Conservation (phyloP, 768 basidiomycete genomes). For the Russula earlei region DNA sequence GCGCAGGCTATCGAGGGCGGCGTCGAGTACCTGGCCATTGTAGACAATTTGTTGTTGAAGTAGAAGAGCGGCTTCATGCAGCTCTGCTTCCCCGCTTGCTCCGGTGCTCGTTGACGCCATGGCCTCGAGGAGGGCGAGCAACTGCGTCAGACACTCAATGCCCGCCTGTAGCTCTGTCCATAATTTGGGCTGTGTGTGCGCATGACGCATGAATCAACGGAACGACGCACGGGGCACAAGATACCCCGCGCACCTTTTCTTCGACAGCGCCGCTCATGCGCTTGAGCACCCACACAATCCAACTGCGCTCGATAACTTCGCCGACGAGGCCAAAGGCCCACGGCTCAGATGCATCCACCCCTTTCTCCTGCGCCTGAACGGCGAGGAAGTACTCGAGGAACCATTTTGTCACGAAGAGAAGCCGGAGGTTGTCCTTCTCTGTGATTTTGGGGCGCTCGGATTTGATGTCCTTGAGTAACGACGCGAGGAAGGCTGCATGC, state of each 20-base stretch:
- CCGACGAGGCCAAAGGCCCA: slow-evolving; percentile 71
- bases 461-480: slow-evolving; percentile 85
- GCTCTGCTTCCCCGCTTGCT: slow-evolving; percentile 27
- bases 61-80: slow-evolving; percentile 68
- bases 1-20: slow-evolving; percentile 67
- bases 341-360: slow-evolving; percentile 29
- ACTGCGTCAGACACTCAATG: slow-evolving; percentile 87
- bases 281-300: slow-evolving; percentile 85
- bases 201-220: neutral
- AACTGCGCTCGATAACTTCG: slow-evolving; percentile 76
- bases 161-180: slow-evolving; percentile 95
- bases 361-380: slow-evolving; percentile 34
- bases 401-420: slow-evolving; percentile 84
- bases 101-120: slow-evolving; percentile 53
- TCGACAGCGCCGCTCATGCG: slow-evolving; percentile 86
- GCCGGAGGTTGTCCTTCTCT: slow-evolving; percentile 89
- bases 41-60: slow-evolving; percentile 90
- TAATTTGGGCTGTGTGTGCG: slow-evolving; percentile 59
- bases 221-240: neutral
- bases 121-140: slow-evolving; percentile 78
- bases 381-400: slow-evolving; percentile 84
- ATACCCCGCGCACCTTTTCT: slow-evolving; percentile 59
- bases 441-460: slow-evolving; percentile 86
- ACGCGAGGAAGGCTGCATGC: slow-evolving; percentile 70
- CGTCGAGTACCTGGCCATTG: slow-evolving; percentile 89